Evolutionary conservation across 2,329 filamentous ascomycete genomes (phyloP), one percentile per base, ranked within the genome.

Genomic region (Malbranchea cinnamomea): DNA sequence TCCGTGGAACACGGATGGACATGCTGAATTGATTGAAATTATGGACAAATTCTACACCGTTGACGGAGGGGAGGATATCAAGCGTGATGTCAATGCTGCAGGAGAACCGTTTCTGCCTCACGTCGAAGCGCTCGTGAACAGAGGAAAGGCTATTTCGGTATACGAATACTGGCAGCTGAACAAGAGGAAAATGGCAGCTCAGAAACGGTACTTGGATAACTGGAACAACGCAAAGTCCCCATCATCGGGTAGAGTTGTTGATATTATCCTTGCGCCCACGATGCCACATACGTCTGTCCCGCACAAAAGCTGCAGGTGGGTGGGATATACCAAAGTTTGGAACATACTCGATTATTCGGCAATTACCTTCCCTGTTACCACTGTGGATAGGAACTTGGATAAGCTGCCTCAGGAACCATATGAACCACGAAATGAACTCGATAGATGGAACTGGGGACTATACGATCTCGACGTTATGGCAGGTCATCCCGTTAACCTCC

Each of bases 91-190:
- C 0, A 43, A 48, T 4, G 57, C 50, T 2, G 68, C 62, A 1
- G 71, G 72, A 1, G 73, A 78, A 32, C 71, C 72, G 0, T 63
- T 62, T 23, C 62, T 75, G 3, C 63, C 67, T 0, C 67, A 72
- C 32, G 70, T 78, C 0, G 57, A 74, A 41, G 58, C 53, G 0
- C 55, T 78, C 4, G 47, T 76, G 9, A 66, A 67, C 30, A 55
- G 59, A 0, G 65, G 59, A 2, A 39, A 58, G 7, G 45, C 68
- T 1, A 68, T 76, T 9, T 72, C 68, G 0, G 69, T 76, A 0
- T 75, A 69, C 34, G 58, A 72, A 4, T 78, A 78, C 48, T 78
- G 72, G 74, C 71, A 76, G 40, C 56, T 78, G 5, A 77, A 76
- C 49, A 67, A 57, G 36, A 57, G 60, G 15, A 77, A 76, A 41